Conservation (phyloP, 192 early-diverging fungal genomes). For the Entophlyctis luteolus region DNA sequence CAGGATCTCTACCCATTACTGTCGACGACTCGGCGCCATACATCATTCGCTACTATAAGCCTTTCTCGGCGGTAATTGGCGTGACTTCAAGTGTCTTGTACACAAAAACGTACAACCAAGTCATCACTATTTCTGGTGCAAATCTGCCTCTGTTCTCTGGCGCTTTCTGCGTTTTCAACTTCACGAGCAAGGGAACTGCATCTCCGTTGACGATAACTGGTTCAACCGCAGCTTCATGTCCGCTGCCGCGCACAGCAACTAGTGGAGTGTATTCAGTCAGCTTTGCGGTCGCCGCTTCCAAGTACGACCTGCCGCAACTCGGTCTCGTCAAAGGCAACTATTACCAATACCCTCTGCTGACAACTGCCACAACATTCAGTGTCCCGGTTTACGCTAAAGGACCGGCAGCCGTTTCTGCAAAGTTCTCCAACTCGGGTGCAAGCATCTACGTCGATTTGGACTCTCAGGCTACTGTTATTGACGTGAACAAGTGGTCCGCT, state of each 20-base stretch:
- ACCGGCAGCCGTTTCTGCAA: constrained; percentile 6
- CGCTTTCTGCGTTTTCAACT: constrained; percentile 28
- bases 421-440: constrained; percentile 16
- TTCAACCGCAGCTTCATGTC: constrained; percentile 12
- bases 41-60: constrained; percentile 17
- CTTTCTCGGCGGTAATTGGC: neutral
- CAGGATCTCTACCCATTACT: constrained; percentile 16
- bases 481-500: neutral
- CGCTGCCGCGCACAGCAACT: neutral
- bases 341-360: constrained; percentile 1
- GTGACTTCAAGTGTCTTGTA: neutral
- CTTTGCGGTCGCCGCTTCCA: constrained; percentile 13
- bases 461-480: constrained; percentile 15
- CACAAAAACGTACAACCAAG: constrained; percentile 5
- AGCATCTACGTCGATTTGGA: constrained; percentile 22
- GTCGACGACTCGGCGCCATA: constrained; percentile 26
- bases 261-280: constrained; percentile 13
- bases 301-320: constrained; percentile 10
- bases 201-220: constrained; percentile 11
- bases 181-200: constrained; percentile 1
- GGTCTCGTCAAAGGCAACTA: constrained; percentile 2
- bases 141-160: constrained; percentile 7
- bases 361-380: neutral
- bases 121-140: neutral
- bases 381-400: constrained; percentile 9